A percentile compares a stretch with the other conserved stretches of the same genome.
Evolutionary conservation across 1,139 yeast genomes (phyloP).

Genomic region (Debaryomycetaceae sp.): DNA sequence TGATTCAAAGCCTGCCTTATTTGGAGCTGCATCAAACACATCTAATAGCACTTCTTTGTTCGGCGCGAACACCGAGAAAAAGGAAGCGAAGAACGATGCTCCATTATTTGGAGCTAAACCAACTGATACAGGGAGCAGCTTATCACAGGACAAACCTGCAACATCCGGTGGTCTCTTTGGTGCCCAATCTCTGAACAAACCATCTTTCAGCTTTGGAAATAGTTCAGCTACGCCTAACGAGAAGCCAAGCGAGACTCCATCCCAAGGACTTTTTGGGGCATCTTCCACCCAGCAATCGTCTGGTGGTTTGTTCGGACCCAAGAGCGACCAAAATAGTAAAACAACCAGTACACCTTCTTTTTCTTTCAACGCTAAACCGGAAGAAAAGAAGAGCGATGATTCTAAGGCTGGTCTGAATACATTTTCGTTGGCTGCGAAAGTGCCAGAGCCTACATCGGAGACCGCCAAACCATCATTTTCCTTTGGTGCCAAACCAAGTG

Average conservation of each 20-base stretch:
- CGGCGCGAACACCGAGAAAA: constrained; percentile 11
- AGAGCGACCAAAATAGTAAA: constrained; percentile 17
- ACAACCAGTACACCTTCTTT: constrained; percentile 11
- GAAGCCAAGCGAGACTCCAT: neutral
- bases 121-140: neutral
- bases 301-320: constrained; percentile 23
- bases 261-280: neutral
- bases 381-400: constrained; percentile 13
- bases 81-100: constrained; percentile 6
- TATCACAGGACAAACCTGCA: constrained; percentile 1
- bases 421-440: constrained; percentile 17
- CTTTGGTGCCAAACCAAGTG: constrained; percentile 10
- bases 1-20: constrained; percentile 12
- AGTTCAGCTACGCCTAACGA: neutral
- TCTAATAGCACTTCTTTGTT: neutral
- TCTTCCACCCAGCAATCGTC: neutral
- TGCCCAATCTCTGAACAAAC: neutral
- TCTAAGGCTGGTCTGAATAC: constrained; percentile 5
- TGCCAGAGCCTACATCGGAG: constrained; percentile 13
- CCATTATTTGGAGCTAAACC: constrained; percentile 4
- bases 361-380: constrained; percentile 13
- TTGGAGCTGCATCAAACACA: neutral
- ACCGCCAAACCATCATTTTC: constrained; percentile 13
- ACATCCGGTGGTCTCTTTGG: constrained; percentile 3
- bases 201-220: constrained; percentile 9